Percentiles rank a stretch among this genome's conserved stretches.
Evolutionary conservation across 2,329 filamentous ascomycete genomes (phyloP).

Genomic region (Pyricularia sp.): DNA sequence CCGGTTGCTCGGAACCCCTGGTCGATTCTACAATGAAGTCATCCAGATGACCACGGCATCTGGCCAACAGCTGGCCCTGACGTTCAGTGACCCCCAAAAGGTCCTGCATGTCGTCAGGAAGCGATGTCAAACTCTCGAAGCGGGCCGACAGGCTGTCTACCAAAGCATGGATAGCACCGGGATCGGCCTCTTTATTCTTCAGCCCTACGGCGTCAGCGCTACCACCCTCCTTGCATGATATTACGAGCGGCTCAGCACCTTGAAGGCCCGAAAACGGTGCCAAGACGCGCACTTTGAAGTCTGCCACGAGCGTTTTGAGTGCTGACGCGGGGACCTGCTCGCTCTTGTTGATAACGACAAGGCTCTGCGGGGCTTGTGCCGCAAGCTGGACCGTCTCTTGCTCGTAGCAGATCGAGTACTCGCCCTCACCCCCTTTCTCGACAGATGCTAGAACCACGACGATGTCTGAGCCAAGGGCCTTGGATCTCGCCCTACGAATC

Average conservation of each 20-base stretch:
- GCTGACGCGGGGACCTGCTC: conserved; percentile 28
- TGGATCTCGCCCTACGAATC: conserved; percentile 71
- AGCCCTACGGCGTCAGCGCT: conserved; percentile 3
- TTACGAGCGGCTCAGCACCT: conserved; percentile 32
- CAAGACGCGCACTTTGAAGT: conserved; percentile 21
- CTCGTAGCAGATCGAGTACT: conserved; percentile 36
- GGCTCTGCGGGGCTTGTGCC: conserved; percentile 29
- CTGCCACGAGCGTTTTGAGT: conserved; percentile 23
- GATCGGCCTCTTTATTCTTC: conserved; percentile 24
- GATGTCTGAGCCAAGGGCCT: conserved; percentile 72
- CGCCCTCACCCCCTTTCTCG: conserved; percentile 29
- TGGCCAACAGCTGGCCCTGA: conserved; percentile 66
- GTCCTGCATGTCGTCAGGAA: conserved; percentile 63
- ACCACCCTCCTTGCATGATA: conserved; percentile 57
- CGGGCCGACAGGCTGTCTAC: conserved; percentile 51
- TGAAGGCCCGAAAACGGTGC: conserved; percentile 25
- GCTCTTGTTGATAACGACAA: conserved; percentile 51
- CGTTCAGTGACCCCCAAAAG: conserved; percentile 83
- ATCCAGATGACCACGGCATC: conserved; percentile 59
- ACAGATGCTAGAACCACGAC: conserved; percentile 71
- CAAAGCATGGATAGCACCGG: conserved; percentile 56
- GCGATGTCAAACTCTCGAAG: conserved; percentile 58
- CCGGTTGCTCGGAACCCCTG: conserved; percentile 31
- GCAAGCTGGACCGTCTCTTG: conserved; percentile 42
- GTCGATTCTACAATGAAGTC: conserved; percentile 51